Evolutionary conservation across 768 basidiomycete species (phyloP).

Genomic region (Mycena maculata): DNA sequence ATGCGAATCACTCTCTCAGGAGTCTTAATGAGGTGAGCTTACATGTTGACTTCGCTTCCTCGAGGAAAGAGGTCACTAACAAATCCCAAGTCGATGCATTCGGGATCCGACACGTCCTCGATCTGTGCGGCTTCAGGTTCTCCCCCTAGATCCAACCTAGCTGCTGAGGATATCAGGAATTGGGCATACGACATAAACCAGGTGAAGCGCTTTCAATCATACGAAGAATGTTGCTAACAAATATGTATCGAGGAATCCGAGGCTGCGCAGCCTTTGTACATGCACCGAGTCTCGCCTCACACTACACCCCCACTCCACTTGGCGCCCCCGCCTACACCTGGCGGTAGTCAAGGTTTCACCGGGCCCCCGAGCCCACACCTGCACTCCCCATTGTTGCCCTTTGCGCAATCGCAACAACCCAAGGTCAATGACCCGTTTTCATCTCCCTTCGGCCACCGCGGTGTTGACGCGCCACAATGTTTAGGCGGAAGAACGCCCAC

Average conservation of each 20-base stretch:
- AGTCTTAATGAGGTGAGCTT: neutral
- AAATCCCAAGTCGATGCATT: neutral
- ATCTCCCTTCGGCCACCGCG: conserved; percentile 6
- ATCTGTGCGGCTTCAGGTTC: neutral
- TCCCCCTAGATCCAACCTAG: too few relatives aligned
- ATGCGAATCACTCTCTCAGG: neutral
- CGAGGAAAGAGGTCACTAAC: neutral
- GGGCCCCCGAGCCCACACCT: conserved; percentile 29
- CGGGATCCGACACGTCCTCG: neutral
- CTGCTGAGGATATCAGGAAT: neutral
- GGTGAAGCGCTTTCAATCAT: too few relatives aligned
- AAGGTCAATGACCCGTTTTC: conserved; percentile 20
- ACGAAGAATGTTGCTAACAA: too few relatives aligned
- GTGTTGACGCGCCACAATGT: conserved; percentile 19
- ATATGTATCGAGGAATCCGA: too few relatives aligned
- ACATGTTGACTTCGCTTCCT: too few relatives aligned
- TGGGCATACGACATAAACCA: too few relatives aligned
- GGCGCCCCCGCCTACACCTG: conserved; percentile 27
- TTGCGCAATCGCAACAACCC: conserved; percentile 7
- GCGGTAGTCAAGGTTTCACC: conserved; percentile 29
- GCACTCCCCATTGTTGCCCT: conserved; percentile 26
- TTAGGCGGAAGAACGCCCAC: conserved; percentile 39
- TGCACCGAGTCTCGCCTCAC: conserved; percentile 33
- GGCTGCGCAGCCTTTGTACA: too few relatives aligned
- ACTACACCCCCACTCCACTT: conserved; percentile 32